A percentile compares a stretch with the other conserved stretches of the same genome.
phyloP scores from a whole-genome alignment of 2,329 filamentous ascomycete species.

The Emydomyces testavorans region DNA sequence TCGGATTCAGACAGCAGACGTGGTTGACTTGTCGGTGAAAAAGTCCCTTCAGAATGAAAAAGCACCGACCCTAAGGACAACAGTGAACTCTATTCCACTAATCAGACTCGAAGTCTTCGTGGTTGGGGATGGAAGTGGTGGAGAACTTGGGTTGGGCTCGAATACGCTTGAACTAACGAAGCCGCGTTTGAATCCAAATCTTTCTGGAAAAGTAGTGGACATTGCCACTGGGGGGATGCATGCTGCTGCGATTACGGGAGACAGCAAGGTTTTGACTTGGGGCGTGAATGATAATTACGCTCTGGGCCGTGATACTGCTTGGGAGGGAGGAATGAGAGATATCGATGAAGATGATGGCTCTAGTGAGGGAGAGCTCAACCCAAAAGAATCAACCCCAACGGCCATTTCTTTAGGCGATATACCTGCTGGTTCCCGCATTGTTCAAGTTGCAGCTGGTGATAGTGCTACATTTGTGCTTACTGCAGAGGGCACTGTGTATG shows the following conservation, averaged over 20 bases:
- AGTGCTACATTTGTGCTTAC: constrained; percentile 50
- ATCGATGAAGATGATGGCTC: constrained; percentile 44
- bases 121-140: too few species aligned
- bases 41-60: too few species aligned
- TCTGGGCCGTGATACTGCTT: constrained; percentile 59
- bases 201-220: constrained; percentile 42
- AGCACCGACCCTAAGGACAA: too few species aligned
- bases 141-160: too few species aligned
- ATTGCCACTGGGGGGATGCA: constrained; percentile 75
- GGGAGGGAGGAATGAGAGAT: constrained; percentile 46
- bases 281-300: constrained; percentile 77
- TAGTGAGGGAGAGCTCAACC: constrained; percentile 46
- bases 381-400: constrained; percentile 44
- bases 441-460: constrained; percentile 48
- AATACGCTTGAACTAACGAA: too few species aligned
- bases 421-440: constrained; percentile 44
- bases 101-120: too few species aligned
- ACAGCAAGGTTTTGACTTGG: constrained; percentile 75
- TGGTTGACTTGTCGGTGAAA: too few species aligned
- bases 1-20: too few species aligned
- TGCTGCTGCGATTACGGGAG: constrained; percentile 59
- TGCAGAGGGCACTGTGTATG: constrained; percentile 48
- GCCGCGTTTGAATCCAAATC: too few species aligned
- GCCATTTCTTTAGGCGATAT: constrained; percentile 40
- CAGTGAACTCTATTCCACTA: too few species aligned